Base-by-base conservation (phyloP, 2,329 filamentous ascomycete species). In the Arthrobotrys musiformis region DNA sequence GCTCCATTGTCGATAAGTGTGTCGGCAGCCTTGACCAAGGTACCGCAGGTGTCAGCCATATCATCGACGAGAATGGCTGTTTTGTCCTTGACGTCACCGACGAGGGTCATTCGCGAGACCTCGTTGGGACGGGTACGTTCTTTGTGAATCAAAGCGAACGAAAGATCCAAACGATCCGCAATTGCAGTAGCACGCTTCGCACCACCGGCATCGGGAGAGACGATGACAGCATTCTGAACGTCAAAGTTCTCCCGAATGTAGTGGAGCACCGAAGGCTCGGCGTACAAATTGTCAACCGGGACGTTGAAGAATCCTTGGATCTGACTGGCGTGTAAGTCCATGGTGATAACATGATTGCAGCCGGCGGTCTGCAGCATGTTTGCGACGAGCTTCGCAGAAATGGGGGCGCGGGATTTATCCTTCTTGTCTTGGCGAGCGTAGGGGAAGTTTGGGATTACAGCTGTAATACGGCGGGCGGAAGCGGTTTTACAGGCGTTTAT, bases 351-450 rank as follows among this genome's bases (percentile, higher is more conserved):
- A 83, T 94, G 92, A 83, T 93, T 93, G 84, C 93, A 97, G 70
- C 94, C 94, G 48, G 94, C 94, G 1, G 93, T 96, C 84, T 97
- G 93, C 69, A 98, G 88, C 94, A 98, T 97, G 85, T 98, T 97
- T 72, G 94, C 94, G 85, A 97, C 96, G 67, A 98, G 87, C 84
- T 95, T 96, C 22, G 94, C 94, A 46, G 92, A 96, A 83, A 98
- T 99, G 44, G 95, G 94, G n/a, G 95, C 94, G 79, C 94, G 90
- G 68, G 92, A 95, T 86, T 93, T 92, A 86, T 97, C 94, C 85
- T 98, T 98, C 87, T 98, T 98, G 85, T 98, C 95, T 85, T 98
- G 94, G 60, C 94, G 90, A 13, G 94, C 94, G 82, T 98, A 98
- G 28, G 94, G 94, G 85, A 97, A 98, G 85, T 97, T 97, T 80